Evolutionary conservation across 345 rosid species (phyloP), one percentile per base, ranked within the genome.

Genomic region (Draba incana): DNA sequence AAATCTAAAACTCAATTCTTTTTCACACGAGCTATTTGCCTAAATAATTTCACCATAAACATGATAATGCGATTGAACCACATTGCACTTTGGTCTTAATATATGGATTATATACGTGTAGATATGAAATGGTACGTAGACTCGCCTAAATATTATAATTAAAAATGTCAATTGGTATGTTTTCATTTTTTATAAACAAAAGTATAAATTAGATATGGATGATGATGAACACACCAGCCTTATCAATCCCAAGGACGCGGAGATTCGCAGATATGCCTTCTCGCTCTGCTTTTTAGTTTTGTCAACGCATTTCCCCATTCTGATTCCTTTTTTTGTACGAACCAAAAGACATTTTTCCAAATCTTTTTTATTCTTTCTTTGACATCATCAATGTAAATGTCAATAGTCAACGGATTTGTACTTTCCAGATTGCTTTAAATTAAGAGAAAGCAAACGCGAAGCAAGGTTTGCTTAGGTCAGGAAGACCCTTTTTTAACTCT

Each of bases 241-340:
- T 64, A 57, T 72, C 14, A 5, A 44, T 72, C 65, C 71, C 66
- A 41, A 8, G 62, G 66, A 73, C 72, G 77, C 72, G 77, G 77
- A 66, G 71, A 73, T 73, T 43, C 71, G 72, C 39, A 66, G 61
- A 66, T 73, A 66, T 73, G 76, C 76, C 76, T 72, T 57, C 76
- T 72, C 76, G 71, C 59, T 15, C 6, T 64, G 70, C 71, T 39
- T 56, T 57, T 56, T 38, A 72, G 71, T 71, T 72, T 72, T 65
- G 66, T 64, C 71, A 72, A 72, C 71, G 69, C 27, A 42, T 67
- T 13, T 43, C 20, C 50, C 37, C 2, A 37, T 4, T 2, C 66
- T 23, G 3, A 37, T 4, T 2, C 66, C 25, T 58, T 62, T 35
- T 3, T 72, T 57, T 60, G 33, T 66, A 65, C 54, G 39, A 44